Percentiles rank a stretch among this genome's conserved stretches.
These are phyloP conservation scores for Linum usitatissimum DNA, from an alignment of 345 rosid genomes.

Conservation along the genomic window DNA sequence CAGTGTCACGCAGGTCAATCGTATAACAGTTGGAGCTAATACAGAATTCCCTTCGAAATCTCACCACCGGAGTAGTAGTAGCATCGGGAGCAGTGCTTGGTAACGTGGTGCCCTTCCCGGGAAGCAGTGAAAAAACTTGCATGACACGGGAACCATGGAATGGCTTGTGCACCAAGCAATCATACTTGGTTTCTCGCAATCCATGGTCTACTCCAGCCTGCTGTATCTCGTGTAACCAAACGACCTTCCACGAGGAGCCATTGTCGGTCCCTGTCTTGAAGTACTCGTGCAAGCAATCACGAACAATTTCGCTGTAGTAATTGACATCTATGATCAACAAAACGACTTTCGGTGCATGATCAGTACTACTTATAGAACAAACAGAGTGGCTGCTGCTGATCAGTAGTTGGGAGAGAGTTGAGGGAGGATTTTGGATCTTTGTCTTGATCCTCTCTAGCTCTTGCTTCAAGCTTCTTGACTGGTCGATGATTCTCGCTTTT, in stretches of 20 bases:
- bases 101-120: constrained; percentile 1
- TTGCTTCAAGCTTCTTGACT: constrained; percentile 5
- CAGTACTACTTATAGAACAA: no score
- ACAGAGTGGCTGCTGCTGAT: neutral
- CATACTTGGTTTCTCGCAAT: constrained; percentile 6
- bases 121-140: constrained; percentile 21
- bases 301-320: constrained; percentile 3
- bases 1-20: neutral
- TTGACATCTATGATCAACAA: constrained; percentile 21
- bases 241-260: constrained; percentile 14
- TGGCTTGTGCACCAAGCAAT: constrained; percentile 15
- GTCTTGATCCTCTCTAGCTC: constrained; percentile 20
- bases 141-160: constrained; percentile 25
- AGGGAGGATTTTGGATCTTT: constrained; percentile 10
- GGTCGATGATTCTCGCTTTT: constrained; percentile 18
- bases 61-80: neutral
- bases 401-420: constrained; percentile 2
- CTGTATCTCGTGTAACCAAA: constrained; percentile 18
- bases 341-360: neutral
- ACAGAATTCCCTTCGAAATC: neutral
- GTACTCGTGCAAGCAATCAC: neutral
- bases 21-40: neutral
- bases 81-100: neutral
- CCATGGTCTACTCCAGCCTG: neutral
- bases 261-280: constrained; percentile 17